Percentiles rank a stretch among this genome's conserved stretches.
These are phyloP conservation scores for Lecanoromycetidae sp. DNA, from an alignment of 2,329 filamentous ascomycete species.

Conservation along the genomic window DNA sequence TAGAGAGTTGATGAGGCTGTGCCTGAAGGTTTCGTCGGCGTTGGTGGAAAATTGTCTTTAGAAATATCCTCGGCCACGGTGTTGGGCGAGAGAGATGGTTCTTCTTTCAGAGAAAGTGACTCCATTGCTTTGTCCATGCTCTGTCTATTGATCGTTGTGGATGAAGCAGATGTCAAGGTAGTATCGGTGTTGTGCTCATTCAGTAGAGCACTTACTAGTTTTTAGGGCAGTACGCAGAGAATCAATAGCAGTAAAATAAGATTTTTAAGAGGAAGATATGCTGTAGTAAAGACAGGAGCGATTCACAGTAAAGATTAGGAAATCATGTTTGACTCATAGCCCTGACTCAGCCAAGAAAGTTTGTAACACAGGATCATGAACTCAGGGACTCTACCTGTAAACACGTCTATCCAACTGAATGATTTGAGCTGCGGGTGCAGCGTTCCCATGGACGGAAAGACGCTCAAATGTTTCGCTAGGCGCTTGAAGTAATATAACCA, in stretches of 20 bases:
- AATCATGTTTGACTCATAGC: neutral
- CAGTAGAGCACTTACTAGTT: too few species aligned
- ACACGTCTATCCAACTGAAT: too few species aligned
- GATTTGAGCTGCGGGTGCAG: neutral
- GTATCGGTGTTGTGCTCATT: too few species aligned
- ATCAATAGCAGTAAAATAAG: too few species aligned
- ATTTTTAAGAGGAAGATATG: too few species aligned
- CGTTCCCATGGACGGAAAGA: neutral
- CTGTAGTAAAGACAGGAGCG: too few species aligned
- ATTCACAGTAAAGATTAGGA: neutral
- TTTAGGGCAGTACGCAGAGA: too few species aligned
- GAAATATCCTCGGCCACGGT: neutral
- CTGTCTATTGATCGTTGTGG: too few species aligned
- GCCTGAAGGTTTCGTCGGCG: neutral
- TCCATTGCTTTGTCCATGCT: too few species aligned
- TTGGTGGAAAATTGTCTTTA: neutral
- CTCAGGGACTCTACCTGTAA: too few species aligned
- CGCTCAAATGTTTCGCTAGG: neutral
- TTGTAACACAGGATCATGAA: too few species aligned
- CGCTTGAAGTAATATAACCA: neutral
- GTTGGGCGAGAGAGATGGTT: neutral
- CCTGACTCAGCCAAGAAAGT: neutral
- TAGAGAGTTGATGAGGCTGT: constrained; percentile 6
- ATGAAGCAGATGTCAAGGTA: too few species aligned
- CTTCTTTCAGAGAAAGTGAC: neutral